These are phyloP conservation scores for Amyloporia xantha DNA, from an alignment of 768 basidiomycete species.

Conservation along the genomic window DNA sequence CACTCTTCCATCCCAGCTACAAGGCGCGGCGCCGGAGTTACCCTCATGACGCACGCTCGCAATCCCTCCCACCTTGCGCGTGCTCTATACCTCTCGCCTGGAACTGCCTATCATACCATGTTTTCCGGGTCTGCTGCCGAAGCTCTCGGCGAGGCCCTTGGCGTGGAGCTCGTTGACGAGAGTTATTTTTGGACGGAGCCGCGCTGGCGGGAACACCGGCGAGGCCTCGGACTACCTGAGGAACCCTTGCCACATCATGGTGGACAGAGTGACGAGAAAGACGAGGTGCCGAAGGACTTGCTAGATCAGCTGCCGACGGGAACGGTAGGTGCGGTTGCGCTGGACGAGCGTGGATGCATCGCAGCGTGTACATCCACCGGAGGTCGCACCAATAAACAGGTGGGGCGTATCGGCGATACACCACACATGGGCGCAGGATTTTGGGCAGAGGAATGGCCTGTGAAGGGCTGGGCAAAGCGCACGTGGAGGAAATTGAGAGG, in stretches of 20 bases:
- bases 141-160: slow-evolving; percentile 45
- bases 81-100: slow-evolving; percentile 63
- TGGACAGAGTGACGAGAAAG: slow-evolving; percentile 14
- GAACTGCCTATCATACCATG: slow-evolving; percentile 58
- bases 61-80: slow-evolving; percentile 73
- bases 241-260: slow-evolving; percentile 40
- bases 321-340: slow-evolving; percentile 80
- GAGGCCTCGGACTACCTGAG: slow-evolving; percentile 67
- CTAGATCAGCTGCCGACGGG: slow-evolving; percentile 64
- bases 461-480: slow-evolving; percentile 25
- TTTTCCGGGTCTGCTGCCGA: slow-evolving; percentile 65
- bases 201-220: slow-evolving; percentile 73
- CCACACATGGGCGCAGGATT: slow-evolving; percentile 73
- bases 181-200: slow-evolving; percentile 74
- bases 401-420: slow-evolving; percentile 79
- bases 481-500: slow-evolving; percentile 36
- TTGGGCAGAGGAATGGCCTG: slow-evolving; percentile 78
- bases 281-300: slow-evolving; percentile 16
- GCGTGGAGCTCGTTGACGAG: slow-evolving; percentile 55
- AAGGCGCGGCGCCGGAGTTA: slow-evolving; percentile 57
- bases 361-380: slow-evolving; percentile 73
- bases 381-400: slow-evolving; percentile 77
- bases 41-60: slow-evolving; percentile 57
- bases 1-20: slow-evolving; percentile 51
- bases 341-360: slow-evolving; percentile 71